These are phyloP conservation scores for Lepraria neglecta DNA, from an alignment of 495 filamentous ascomycete genomes.

Conservation along the genomic window DNA sequence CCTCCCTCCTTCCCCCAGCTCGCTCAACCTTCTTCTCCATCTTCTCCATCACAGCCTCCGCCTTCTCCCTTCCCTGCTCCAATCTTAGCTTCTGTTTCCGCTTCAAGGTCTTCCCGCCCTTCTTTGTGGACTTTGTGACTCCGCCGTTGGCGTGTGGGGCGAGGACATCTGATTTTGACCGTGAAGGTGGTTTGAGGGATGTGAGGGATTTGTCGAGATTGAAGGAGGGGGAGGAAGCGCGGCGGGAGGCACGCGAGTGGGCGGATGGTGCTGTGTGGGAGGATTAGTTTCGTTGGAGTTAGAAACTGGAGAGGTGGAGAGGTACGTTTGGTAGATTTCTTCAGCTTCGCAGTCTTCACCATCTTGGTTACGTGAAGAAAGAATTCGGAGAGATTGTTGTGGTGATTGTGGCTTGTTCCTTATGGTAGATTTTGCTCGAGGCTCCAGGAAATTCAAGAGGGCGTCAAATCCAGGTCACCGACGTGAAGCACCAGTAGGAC, in stretches of 20 bases:
- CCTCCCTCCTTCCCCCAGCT: constrained; percentile 54
- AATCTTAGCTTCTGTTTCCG: constrained; percentile 60
- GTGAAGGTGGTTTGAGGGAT: constrained; percentile 49
- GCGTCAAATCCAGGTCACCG: too few species aligned
- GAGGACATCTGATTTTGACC: constrained; percentile 52
- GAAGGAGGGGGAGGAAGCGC: constrained; percentile 64
- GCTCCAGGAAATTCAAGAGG: too few species aligned
- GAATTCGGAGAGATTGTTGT: not conserved
- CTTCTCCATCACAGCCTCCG: constrained; percentile 63
- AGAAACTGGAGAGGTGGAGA: constrained; percentile 19
- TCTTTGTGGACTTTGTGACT: constrained; percentile 62
- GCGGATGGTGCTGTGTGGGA: constrained; percentile 37
- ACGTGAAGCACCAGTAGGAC: too few species aligned
- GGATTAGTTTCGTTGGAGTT: constrained; percentile 18
- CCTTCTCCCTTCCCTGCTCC: constrained; percentile 66
- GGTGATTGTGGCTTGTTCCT: not conserved
- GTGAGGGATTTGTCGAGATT: constrained; percentile 71
- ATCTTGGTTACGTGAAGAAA: constrained; percentile 32
- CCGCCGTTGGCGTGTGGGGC: constrained; percentile 52
- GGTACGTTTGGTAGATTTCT: constrained; percentile 38
- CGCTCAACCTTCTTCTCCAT: constrained; percentile 62
- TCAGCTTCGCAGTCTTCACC: constrained; percentile 42
- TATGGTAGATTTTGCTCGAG: too few species aligned
- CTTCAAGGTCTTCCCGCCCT: constrained; percentile 53
- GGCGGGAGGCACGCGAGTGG: constrained; percentile 68